Evolutionary conservation across 371 early-diverging fungal genomes (phyloP), one percentile per base, ranked within the genome.

Genomic region (Apophysomyces trapeziformis): DNA sequence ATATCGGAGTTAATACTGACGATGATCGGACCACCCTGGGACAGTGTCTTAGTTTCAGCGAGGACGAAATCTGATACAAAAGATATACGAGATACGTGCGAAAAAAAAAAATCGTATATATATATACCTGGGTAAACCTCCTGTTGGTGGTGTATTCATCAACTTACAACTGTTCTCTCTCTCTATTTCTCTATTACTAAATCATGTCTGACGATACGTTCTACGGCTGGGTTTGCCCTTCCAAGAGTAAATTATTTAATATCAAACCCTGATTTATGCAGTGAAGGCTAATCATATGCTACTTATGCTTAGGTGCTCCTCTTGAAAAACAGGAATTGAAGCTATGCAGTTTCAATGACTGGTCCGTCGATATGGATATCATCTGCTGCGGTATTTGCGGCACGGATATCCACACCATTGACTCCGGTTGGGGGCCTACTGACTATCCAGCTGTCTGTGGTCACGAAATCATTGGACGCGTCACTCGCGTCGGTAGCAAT

Each of bases 381-480:
- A 76, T 75, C 32, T 84, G 86, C 64, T 90, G 90, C 63, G 87
- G 85, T 44, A 54, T 65, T n/a, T 67, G 72, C 44, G 71, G 65
- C 32, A 58, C 60, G 14, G 71, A 67, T 61, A 61, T 88, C 54
- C 91, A 90, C 75, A 90, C 89, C 35, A 74, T 90, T 66, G 88
- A 87, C 65, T 72, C 75, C 45, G 91, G 87, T 58, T 91, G 90
- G 92, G 85, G 87, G 1, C 80, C 82, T 38, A 82, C 89, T 32
- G 65, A 66, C 35, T 90, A 80, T 72, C 90, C 91, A 37, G 69
- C 69, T 45, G 84, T 89, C 43, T 84, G 81, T 43, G 91, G 92
- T 59, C 89, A 90, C 41, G 68, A 89, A 74, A 87, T 90, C 58
- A 69, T 87, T 54, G 88, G 86, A 64, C 80, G 81, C 16, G 77